These are phyloP conservation scores for Podospora didyma DNA, from an alignment of 495 filamentous ascomycete species.

Conservation along the genomic window DNA sequence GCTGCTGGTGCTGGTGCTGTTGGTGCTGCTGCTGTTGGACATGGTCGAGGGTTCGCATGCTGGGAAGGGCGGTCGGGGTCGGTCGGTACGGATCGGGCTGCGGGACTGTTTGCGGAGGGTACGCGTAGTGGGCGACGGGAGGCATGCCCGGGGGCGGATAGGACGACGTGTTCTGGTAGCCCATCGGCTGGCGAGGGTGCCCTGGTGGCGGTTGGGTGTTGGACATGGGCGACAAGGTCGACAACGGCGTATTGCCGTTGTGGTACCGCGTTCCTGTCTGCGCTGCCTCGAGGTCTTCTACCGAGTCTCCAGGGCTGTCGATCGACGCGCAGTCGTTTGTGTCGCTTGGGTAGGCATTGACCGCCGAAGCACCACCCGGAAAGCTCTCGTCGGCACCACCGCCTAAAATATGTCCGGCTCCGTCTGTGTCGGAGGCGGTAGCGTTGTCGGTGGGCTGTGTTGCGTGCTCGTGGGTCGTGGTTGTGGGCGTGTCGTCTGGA, in stretches of 20 bases:
- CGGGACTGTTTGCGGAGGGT: slow-evolving; percentile 31
- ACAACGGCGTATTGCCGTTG: slow-evolving; percentile 22
- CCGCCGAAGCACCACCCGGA: slow-evolving; percentile 15
- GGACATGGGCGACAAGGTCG: slow-evolving; percentile 40
- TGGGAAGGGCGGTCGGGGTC: slow-evolving; percentile 56
- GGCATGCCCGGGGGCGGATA: slow-evolving; percentile 50
- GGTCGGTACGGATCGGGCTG: slow-evolving; percentile 28
- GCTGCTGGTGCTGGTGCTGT: slow-evolving; percentile 40
- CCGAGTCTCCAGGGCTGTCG: slow-evolving; percentile 5
- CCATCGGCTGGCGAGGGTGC: slow-evolving; percentile 43
- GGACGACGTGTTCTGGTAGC: slow-evolving; percentile 52
- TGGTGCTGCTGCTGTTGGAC: slow-evolving; percentile 40
- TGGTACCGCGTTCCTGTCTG: slow-evolving; percentile 18
- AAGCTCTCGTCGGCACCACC: slow-evolving; percentile 16
- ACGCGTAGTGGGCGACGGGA: slow-evolving; percentile 53
- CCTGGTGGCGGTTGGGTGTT: slow-evolving; percentile 41
- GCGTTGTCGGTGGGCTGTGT: slow-evolving; percentile 10
- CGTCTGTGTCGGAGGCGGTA: neutral
- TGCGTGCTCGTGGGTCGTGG: neutral
- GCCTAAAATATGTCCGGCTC: slow-evolving; percentile 7
- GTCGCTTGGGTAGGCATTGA: slow-evolving; percentile 8
- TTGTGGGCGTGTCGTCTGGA: slow-evolving; percentile 6
- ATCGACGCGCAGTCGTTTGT: slow-evolving; percentile 13
- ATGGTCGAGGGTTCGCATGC: slow-evolving; percentile 58
- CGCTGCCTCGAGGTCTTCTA: slow-evolving; percentile 5